Conservation (phyloP, 352 stramenopile genomes). For the Phytophthora pluvialis region DNA sequence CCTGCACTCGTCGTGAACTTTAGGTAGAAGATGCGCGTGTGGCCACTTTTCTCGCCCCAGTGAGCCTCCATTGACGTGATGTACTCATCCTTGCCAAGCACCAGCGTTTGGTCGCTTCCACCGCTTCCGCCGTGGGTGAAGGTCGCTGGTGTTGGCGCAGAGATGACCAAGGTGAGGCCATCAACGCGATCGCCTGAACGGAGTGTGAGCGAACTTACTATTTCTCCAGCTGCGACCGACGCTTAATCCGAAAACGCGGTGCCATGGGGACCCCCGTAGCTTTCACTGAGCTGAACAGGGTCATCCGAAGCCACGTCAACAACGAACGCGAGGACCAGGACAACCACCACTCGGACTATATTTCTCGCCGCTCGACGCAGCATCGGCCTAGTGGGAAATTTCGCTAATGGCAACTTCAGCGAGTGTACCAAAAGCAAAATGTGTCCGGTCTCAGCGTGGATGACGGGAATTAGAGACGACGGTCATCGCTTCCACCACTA, state of each 20-base stretch:
- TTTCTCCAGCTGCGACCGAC: conserved; percentile 21
- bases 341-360: not conserved
- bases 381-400: not conserved
- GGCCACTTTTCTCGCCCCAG: conserved; percentile 24
- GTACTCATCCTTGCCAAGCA: conserved; percentile 18
- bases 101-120: conserved; percentile 15
- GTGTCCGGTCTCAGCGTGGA: conserved; percentile 17
- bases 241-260: conserved; percentile 26
- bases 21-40: conserved; percentile 28
- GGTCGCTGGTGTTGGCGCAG: conserved; percentile 10
- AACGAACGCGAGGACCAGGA: not conserved
- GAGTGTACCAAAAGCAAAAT: not conserved
- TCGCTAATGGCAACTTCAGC: conserved; percentile 3
- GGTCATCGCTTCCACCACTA: conserved; percentile 3
- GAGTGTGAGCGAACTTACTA: conserved; percentile 22
- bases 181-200: conserved; percentile 26
- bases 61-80: conserved; percentile 33
- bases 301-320: conserved; percentile 16
- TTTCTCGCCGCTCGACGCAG: not conserved
- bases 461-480: not conserved
- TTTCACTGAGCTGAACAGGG: conserved; percentile 24
- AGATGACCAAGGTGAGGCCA: conserved; percentile 22
- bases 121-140: conserved; percentile 25
- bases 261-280: conserved; percentile 28
- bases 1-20: conserved; percentile 26